A percentile compares a stretch with the other conserved stretches of the same genome.
phyloP scores from a whole-genome alignment of 257 asterid genomes.

The Anisodus tanguticus region DNA sequence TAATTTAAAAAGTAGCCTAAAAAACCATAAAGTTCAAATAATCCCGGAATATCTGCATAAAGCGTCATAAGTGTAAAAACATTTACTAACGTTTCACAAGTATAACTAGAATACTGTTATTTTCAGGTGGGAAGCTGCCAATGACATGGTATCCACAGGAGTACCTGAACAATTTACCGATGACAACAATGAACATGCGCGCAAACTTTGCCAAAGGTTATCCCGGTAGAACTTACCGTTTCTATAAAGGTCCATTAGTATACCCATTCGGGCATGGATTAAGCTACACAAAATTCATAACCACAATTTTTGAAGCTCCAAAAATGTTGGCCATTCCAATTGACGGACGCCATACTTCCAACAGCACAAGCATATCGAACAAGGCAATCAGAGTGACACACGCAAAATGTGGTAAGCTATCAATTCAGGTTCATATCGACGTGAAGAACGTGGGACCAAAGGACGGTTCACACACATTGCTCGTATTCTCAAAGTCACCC shows the following conservation, averaged over 20 bases:
- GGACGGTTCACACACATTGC: slow-evolving; percentile 69
- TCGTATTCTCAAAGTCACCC: slow-evolving; percentile 70
- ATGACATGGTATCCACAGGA: slow-evolving; percentile 93
- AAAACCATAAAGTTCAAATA: no score
- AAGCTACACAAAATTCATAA: slow-evolving; percentile 71
- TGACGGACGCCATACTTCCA: slow-evolving; percentile 58
- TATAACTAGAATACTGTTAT: neutral
- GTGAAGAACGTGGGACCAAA: slow-evolving; percentile 62
- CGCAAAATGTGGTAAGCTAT: slow-evolving; percentile 54
- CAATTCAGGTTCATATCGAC: slow-evolving; percentile 48
- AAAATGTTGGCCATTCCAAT: slow-evolving; percentile 53
- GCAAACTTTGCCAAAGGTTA: slow-evolving; percentile 58
- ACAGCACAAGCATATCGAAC: slow-evolving; percentile 43
- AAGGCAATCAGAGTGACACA: slow-evolving; percentile 62
- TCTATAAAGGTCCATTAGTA: slow-evolving; percentile 72
- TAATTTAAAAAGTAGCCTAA: no score
- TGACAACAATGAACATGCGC: slow-evolving; percentile 82
- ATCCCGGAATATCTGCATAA: no score
- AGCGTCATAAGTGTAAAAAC: no score
- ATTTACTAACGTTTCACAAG: neutral
- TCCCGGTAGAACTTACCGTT: slow-evolving; percentile 77
- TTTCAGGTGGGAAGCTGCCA: slow-evolving; percentile 80
- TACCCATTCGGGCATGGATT: slow-evolving; percentile 83
- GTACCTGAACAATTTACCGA: slow-evolving; percentile 67
- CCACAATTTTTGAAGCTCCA: slow-evolving; percentile 60